Evolutionary conservation across 345 rosid species (phyloP).

Genomic region (Microthlaspi erraticum): DNA sequence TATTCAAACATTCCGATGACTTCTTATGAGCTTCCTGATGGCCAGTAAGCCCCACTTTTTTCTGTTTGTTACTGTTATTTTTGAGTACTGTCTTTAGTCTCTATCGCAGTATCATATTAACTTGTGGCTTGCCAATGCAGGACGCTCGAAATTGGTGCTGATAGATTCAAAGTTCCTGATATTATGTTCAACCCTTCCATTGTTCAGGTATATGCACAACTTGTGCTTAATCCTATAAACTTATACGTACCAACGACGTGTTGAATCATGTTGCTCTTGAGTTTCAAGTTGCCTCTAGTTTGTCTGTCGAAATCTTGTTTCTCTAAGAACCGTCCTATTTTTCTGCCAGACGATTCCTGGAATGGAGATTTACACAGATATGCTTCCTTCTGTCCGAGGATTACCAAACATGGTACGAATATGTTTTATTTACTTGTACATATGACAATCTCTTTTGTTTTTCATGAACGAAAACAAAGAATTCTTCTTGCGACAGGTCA

Average conservation of each 20-base stretch:
- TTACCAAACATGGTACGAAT: constrained; percentile 82
- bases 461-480: neutral
- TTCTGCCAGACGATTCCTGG: constrained; percentile 80
- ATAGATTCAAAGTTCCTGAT: constrained; percentile 93
- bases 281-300: neutral
- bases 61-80: neutral
- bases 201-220: constrained; percentile 54
- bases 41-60: constrained; percentile 67
- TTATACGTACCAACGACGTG: neutral
- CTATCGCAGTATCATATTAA: neutral
- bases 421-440: constrained; percentile 4
- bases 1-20: constrained; percentile 95
- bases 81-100: neutral
- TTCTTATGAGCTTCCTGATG: constrained; percentile 95
- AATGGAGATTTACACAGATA: constrained; percentile 67
- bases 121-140: constrained; percentile 47
- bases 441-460: constrained; percentile 7
- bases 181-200: constrained; percentile 80
- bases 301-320: neutral
- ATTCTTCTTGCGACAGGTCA: constrained; percentile 56
- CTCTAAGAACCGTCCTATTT: neutral
- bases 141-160: constrained; percentile 92
- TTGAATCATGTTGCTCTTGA: constrained; percentile 6
- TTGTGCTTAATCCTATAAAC: neutral
- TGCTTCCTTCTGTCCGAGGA: constrained; percentile 66